Conservation (phyloP, 331 rosid species). For the Arachis monticola region DNA sequence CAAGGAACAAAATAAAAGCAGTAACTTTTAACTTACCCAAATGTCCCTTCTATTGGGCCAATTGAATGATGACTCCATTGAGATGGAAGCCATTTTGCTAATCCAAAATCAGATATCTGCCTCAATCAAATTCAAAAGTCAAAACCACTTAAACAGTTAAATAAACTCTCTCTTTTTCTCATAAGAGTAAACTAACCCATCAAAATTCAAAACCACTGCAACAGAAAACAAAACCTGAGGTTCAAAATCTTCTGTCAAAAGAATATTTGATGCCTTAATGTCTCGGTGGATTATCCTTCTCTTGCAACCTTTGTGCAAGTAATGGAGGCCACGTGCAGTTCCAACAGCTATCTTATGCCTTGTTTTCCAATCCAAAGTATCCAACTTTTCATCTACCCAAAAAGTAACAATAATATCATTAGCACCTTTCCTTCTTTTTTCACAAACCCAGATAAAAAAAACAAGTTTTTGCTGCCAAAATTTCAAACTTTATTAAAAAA, state of each 20-base stretch:
- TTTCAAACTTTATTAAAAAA: neutral
- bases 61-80: constrained; percentile 99
- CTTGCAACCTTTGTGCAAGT: constrained; percentile 84
- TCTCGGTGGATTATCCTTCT: constrained; percentile 90
- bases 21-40: constrained; percentile 57
- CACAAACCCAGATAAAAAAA: constrained; percentile 25
- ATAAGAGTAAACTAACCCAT: too few relatives aligned
- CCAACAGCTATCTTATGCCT: constrained; percentile 62
- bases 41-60: constrained; percentile 97
- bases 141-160: neutral
- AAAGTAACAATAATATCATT: neutral
- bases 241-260: constrained; percentile 72
- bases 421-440: neutral
- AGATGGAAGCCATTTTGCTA: constrained; percentile 97
- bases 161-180: too few relatives aligned
- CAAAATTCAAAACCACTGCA: neutral
- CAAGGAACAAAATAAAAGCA: too few relatives aligned
- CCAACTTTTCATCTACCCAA: constrained; percentile 57
- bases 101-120: constrained; percentile 96
- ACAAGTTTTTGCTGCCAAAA: neutral
- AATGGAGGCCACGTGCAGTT: constrained; percentile 73
- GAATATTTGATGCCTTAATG: constrained; percentile 77
- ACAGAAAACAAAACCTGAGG: constrained; percentile 58
- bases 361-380: constrained; percentile 78
- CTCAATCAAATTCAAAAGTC: neutral